Evolutionary conservation across 2,329 filamentous ascomycete genomes (phyloP).

Genomic region (Alternaria rosae): DNA sequence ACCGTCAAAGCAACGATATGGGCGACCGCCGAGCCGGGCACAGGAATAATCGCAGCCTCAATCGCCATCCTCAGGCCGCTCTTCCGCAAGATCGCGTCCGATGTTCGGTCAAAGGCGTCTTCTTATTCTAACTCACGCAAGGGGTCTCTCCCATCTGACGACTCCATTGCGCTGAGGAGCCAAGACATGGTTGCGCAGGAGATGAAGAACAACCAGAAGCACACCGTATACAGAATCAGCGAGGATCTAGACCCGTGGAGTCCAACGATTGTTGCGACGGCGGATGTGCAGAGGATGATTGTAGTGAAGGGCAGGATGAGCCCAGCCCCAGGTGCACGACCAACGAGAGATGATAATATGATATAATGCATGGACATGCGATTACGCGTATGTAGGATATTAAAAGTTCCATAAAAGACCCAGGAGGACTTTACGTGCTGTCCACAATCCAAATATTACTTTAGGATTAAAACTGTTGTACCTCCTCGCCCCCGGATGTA

Average conservation of each 20-base stretch:
- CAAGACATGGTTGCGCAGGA: not conserved
- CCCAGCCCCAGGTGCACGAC: not conserved
- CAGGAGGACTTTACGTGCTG: not conserved
- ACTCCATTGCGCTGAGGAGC: constrained; percentile 29
- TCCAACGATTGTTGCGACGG: constrained; percentile 24
- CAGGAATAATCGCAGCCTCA: constrained; percentile 59
- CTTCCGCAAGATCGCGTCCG: constrained; percentile 40
- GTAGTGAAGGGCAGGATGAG: constrained; percentile 19
- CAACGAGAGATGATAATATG: not conserved
- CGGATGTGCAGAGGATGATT: constrained; percentile 21
- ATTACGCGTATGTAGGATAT: not conserved
- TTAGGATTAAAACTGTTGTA: not conserved
- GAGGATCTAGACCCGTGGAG: constrained; percentile 29
- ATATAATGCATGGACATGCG: not conserved
- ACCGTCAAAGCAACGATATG: constrained; percentile 53
- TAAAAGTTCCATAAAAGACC: not conserved
- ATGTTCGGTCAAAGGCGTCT: constrained; percentile 29
- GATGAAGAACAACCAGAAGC: constrained; percentile 14
- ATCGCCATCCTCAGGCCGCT: constrained; percentile 57
- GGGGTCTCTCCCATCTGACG: constrained; percentile 1
- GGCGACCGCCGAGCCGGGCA: constrained; percentile 59
- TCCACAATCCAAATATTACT: not conserved
- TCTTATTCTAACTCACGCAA: constrained; percentile 18
- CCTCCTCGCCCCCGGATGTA: not conserved
- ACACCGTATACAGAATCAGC: constrained; percentile 13